A percentile compares a stretch with the other conserved stretches of the same genome.
phyloP scores from a whole-genome alignment of 2,329 filamentous ascomycete species.

The Paracoccidioides lutzii region DNA sequence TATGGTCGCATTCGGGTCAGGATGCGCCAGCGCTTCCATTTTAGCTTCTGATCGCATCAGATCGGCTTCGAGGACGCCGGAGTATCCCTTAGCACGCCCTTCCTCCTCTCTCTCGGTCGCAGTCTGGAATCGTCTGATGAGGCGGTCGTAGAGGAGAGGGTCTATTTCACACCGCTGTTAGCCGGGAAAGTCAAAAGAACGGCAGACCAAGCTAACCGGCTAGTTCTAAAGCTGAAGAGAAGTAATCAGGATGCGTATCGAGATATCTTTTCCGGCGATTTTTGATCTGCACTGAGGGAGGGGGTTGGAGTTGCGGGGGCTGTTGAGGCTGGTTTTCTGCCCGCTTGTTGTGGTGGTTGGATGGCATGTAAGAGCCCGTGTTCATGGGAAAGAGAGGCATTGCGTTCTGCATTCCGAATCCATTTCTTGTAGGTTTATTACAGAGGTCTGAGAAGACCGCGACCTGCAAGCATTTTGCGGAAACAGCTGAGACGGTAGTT shows the following conservation, averaged over 20 bases:
- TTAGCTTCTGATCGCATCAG: conserved; percentile 64
- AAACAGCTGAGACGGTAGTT: no score
- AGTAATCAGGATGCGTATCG: conserved; percentile 59
- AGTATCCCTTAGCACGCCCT: conserved; percentile 62
- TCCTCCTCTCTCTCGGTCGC: conserved; percentile 60
- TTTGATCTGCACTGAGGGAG: conserved; percentile 44
- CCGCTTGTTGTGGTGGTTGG: conserved; percentile 5
- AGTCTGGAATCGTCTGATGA: conserved; percentile 66
- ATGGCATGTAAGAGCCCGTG: conserved; percentile 14
- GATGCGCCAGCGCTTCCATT: conserved; percentile 48
- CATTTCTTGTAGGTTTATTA: no score
- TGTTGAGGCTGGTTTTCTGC: background rate
- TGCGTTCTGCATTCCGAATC: conserved; percentile 4
- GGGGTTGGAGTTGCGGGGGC: conserved; percentile 17
- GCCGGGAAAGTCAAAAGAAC: background rate
- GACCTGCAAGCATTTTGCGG: background rate
- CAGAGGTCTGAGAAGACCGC: background rate
- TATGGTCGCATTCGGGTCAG: conserved; percentile 38
- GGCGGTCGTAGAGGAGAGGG: conserved; percentile 67
- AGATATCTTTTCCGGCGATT: conserved; percentile 71
- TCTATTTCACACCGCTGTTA: conserved; percentile 34
- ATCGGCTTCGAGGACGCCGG: conserved; percentile 64
- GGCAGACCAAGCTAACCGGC: conserved; percentile 37
- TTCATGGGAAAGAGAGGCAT: conserved; percentile 29
- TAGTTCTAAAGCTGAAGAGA: conserved; percentile 50